phyloP scores from a whole-genome alignment of 2,329 filamentous ascomycete species.

The Ophiostoma tasmaniense region DNA sequence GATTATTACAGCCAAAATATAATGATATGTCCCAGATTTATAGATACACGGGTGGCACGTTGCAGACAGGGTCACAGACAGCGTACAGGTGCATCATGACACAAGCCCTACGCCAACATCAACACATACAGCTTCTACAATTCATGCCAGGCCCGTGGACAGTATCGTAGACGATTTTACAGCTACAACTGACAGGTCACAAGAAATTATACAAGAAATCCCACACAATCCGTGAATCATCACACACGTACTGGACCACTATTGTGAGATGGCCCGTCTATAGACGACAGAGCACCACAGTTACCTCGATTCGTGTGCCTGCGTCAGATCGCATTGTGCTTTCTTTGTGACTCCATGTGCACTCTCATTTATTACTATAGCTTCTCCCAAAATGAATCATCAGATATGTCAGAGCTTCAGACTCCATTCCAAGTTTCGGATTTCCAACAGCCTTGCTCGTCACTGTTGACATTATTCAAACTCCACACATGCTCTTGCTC shows the following conservation, averaged over 20 bases:
- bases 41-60: conserved; percentile 1
- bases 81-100: background rate
- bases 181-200: background rate
- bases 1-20: background rate
- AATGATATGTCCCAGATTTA: background rate
- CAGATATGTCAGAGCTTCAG: background rate
- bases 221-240: background rate
- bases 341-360: too few species aligned
- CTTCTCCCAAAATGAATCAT: background rate
- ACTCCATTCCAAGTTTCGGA: background rate
- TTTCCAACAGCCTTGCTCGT: background rate
- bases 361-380: background rate
- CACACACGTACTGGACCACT: background rate
- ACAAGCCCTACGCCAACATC: background rate
- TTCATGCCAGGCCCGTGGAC: background rate
- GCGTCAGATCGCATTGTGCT: background rate
- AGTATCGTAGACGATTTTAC: background rate
- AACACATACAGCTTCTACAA: background rate
- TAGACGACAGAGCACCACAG: background rate
- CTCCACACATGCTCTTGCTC: background rate
- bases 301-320: conserved; percentile 7
- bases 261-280: background rate
- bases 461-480: background rate
- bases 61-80: background rate
- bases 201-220: background rate